Evolutionary conservation across 345 rosid genomes (phyloP).

Genomic region (thale cress (Arabidopsis thaliana)): TAIR10.1 NC_003070.9:10204501-10205000

Average conservation of each 20-base stretch:
- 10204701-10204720: not conserved
- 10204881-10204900: not conserved
- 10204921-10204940: slow-evolving; percentile 23
- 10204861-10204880: not conserved
- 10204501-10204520: slow-evolving; percentile 38
- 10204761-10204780: not conserved
- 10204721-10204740: not conserved
- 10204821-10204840: not conserved
- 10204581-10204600: slow-evolving; percentile 30
- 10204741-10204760: not conserved
- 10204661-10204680: slow-evolving; percentile 37
- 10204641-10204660: slow-evolving; percentile 33
- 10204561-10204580: slow-evolving; percentile 31
- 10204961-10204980: slow-evolving; percentile 46
- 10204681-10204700: slow-evolving; percentile 38
- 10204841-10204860: not conserved
- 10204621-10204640: slow-evolving; percentile 35
- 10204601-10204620: slow-evolving; percentile 44
- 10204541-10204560: slow-evolving; percentile 23
- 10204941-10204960: slow-evolving; percentile 39
- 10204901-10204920: not conserved
- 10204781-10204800: slow-evolving; percentile 4
- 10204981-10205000: slow-evolving; percentile 43
- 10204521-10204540: slow-evolving; percentile 28
- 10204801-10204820: not conserved